Evolutionary conservation across 2,329 filamentous ascomycete species (phyloP), one percentile per base, ranked within the genome.

Genomic region (Lasiodiplodia sp.): DNA sequence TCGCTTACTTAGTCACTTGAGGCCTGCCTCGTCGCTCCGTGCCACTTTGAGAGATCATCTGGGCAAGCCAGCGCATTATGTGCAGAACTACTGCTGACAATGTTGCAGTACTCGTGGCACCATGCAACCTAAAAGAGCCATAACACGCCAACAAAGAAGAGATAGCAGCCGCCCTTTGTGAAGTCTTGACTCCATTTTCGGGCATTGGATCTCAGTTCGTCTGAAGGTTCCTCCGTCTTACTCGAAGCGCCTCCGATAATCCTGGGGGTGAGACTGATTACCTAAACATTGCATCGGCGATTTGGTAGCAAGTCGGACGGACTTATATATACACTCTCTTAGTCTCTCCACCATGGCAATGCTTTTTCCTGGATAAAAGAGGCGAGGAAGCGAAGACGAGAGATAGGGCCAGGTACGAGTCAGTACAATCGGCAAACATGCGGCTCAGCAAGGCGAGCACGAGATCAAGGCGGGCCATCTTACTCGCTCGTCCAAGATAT

Each of bases 371-470:
- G 31, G 31, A 34, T 34, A 34, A 34, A 34, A 34, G 31, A 34
- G 31, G 31, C 6, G 31, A 34, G 8, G 31, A 8, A 8, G 28
- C 28, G 28, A 28, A 28, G 28, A 28, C 28, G 4, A 28, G 28
- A 28, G 28, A 28, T 28, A 28, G 28, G 28, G 53, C 47, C 47
- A 21, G 38, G 10, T 4, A 38, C n/a, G 40, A 31, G 18, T 16
- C n/a, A 47, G 8, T 6, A 7, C 16, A 5, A 40, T 12, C 3
- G 44, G 16, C 12, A 23, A 28, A 18, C 40, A 21, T 63, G 58
- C 58, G 58, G 58, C 58, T 63, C 58, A 63, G 58, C 60, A 52
- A 11, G 21, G 55, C 10, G 16, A 11, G 18, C 60, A 64, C 60
- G 60, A 47, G 44, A 64, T 52, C 44, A 38, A 64, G 60, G 47